Evolutionary conservation across 1,139 yeast species (phyloP).

Genomic region (Suhomyces guaymorum): DNA sequence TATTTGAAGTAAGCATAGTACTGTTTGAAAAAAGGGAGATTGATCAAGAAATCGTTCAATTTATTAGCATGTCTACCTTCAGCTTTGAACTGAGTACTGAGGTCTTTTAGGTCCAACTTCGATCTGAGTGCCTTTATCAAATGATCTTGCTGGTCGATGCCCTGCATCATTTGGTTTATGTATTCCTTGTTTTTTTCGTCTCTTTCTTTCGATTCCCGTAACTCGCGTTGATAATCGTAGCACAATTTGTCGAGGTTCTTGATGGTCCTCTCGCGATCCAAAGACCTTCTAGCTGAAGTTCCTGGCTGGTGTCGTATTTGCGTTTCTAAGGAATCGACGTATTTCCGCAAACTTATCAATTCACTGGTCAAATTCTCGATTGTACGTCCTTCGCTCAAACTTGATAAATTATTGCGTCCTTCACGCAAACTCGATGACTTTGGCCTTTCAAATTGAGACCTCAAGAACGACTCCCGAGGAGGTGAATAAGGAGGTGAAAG

Average conservation of each 20-base stretch:
- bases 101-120: constrained; percentile 20
- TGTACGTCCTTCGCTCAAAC: constrained; percentile 4
- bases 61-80: constrained; percentile 6
- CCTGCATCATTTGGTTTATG: constrained; percentile 20
- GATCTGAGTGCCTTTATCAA: constrained; percentile 24
- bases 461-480: no score
- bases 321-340: constrained; percentile 24
- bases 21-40: constrained; percentile 37
- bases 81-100: constrained; percentile 1
- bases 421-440: no score
- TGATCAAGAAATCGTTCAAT: constrained; percentile 22
- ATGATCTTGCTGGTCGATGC: constrained; percentile 25
- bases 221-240: constrained; percentile 25
- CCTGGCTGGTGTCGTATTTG: constrained; percentile 15
- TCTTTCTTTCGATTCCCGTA: constrained; percentile 18
- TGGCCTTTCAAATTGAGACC: no score
- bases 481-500: no score
- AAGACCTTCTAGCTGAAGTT: constrained; percentile 6
- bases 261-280: constrained; percentile 10
- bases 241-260: constrained; percentile 18
- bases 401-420: no score
- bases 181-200: constrained; percentile 18
- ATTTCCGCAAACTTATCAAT: constrained; percentile 20
- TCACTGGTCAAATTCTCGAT: constrained; percentile 22
- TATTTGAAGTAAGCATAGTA: constrained; percentile 31